Conservation (phyloP, 371 early-diverging fungal species). For the Mucor saturninus region DNA sequence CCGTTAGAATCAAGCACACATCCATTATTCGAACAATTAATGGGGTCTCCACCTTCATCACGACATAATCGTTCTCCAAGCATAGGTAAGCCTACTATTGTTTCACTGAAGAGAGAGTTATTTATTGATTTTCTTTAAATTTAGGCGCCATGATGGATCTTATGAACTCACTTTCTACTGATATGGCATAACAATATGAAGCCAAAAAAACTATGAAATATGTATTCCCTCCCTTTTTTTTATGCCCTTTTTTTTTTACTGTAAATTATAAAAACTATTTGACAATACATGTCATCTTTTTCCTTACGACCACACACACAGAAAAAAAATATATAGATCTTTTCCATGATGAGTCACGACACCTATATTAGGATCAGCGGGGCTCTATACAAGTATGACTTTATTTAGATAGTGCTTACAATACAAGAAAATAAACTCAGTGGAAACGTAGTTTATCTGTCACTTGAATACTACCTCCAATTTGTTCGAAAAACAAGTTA, state of each 20-base stretch:
- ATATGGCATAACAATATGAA: constrained; percentile 7
- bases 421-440: too few relatives aligned
- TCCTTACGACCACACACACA: too few relatives aligned
- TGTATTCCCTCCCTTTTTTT: background rate
- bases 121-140: too few relatives aligned
- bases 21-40: constrained; percentile 30
- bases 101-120: background rate
- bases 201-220: background rate
- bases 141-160: constrained; percentile 42
- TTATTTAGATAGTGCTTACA: too few relatives aligned
- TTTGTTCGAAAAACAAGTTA: too few relatives aligned
- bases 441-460: too few relatives aligned
- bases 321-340: too few relatives aligned
- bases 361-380: too few relatives aligned
- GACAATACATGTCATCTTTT: too few relatives aligned
- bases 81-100: constrained; percentile 27
- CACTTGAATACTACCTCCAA: too few relatives aligned
- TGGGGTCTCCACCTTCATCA: constrained; percentile 28
- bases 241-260: background rate
- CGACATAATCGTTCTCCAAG: constrained; percentile 35
- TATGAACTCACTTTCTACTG: constrained; percentile 37
- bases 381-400: too few relatives aligned
- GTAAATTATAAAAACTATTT: background rate
- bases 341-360: too few relatives aligned
- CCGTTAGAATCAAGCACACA: constrained; percentile 3